A percentile compares a stretch with the other conserved stretches of the same genome.
Evolutionary conservation across 371 early-diverging fungal genomes (phyloP).

Genomic region (Ordospora colligata): DNA sequence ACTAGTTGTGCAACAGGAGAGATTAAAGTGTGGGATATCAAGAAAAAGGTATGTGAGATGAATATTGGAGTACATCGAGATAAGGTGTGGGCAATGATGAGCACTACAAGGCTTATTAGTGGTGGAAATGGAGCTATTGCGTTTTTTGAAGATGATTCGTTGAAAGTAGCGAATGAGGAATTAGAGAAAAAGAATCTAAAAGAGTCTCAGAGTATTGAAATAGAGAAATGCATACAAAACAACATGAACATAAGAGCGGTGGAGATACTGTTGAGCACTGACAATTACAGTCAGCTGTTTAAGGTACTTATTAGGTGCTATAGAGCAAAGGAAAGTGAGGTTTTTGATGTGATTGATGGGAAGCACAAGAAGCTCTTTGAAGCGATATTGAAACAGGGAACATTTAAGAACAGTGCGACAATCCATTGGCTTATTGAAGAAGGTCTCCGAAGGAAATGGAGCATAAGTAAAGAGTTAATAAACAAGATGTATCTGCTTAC

Average conservation of each 20-base stretch:
- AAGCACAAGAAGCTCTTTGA: constrained; percentile 4
- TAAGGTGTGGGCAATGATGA: neutral
- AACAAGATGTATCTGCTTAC: neutral
- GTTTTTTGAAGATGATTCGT: constrained; percentile 19
- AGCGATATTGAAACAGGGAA: neutral
- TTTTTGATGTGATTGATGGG: neutral
- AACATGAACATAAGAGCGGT: neutral
- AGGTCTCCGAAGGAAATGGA: neutral
- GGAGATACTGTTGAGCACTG: neutral
- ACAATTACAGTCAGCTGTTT: constrained; percentile 6
- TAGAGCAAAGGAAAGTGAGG: neutral
- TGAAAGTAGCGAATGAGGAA: neutral
- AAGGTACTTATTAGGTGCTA: neutral
- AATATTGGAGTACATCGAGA: constrained; percentile 1
- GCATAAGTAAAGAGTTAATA: neutral
- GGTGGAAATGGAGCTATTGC: neutral
- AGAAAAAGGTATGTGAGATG: constrained; percentile 5
- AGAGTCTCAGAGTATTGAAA: neutral
- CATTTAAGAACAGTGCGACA: constrained; percentile 13
- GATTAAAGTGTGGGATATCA: constrained; percentile 20
- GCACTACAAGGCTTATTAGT: neutral
- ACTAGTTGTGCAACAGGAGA: constrained; percentile 8
- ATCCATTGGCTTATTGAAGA: constrained; percentile 11
- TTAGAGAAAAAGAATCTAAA: constrained; percentile 1
- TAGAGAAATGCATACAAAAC: constrained; percentile 8